Evolutionary conservation across 371 early-diverging fungal species (phyloP).

Genomic region (Mucor racemosus): DNA sequence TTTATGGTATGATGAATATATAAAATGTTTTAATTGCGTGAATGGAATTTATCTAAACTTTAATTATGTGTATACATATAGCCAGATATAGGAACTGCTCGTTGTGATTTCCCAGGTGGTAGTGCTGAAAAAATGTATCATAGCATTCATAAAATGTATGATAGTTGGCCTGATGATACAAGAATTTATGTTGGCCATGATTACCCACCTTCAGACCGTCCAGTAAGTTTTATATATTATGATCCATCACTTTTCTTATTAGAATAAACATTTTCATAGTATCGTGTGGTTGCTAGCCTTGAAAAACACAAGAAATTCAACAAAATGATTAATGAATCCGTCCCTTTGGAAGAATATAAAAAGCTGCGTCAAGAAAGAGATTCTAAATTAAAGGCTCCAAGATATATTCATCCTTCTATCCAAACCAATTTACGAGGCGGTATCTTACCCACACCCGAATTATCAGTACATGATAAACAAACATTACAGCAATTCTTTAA

Average conservation of each 20-base stretch:
- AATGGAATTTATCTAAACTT: conserved; percentile 4
- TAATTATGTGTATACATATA: conserved; percentile 11
- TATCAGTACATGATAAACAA: conserved; percentile 21
- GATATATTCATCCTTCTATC: conserved; percentile 53
- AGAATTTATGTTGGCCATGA: conserved; percentile 54
- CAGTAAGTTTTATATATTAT: conserved; percentile 26
- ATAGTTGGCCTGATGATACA: conserved; percentile 49
- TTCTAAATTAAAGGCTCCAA: conserved; percentile 37
- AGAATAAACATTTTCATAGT: conserved; percentile 19
- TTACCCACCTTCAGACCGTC: conserved; percentile 41
- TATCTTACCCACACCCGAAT: conserved; percentile 29
- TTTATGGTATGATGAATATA: conserved; percentile 42
- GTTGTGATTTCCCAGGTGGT: conserved; percentile 58
- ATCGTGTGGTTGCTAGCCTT: conserved; percentile 34
- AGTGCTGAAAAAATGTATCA: conserved; percentile 47
- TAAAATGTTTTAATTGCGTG: neutral
- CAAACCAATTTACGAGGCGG: conserved; percentile 41
- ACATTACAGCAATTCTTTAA: conserved; percentile 27
- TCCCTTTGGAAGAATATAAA: conserved; percentile 33
- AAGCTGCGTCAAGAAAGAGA: conserved; percentile 42
- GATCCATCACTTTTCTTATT: neutral
- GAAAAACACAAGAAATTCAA: conserved; percentile 43
- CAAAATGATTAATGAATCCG: conserved; percentile 39
- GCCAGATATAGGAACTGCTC: conserved; percentile 57
- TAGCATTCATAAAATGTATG: conserved; percentile 50